Conservation (phyloP, 495 filamentous ascomycete genomes). For the Lichenothelia convexa region DNA sequence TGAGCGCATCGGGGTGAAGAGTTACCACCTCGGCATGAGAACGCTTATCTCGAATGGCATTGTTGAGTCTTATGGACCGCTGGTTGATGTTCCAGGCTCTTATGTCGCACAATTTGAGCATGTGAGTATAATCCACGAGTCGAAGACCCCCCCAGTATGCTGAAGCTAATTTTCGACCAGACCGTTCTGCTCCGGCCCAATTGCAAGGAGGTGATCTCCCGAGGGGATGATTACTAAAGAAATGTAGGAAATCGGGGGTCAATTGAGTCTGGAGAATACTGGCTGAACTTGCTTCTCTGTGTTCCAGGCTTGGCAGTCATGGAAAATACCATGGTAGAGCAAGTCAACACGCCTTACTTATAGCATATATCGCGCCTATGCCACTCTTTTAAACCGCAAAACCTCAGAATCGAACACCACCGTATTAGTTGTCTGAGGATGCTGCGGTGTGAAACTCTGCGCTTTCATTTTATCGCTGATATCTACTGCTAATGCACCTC, state of each 20-base stretch:
- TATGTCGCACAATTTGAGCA: slow-evolving; percentile 46
- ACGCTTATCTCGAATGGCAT: slow-evolving; percentile 32
- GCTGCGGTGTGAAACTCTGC: slow-evolving; percentile 4
- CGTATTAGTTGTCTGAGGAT: slow-evolving; percentile 1
- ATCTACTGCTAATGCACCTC: background rate
- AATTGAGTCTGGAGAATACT: slow-evolving; percentile 7
- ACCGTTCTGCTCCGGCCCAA: slow-evolving; percentile 29
- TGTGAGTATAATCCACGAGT: slow-evolving; percentile 20
- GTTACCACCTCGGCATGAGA: slow-evolving; percentile 54
- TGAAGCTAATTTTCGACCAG: slow-evolving; percentile 13
- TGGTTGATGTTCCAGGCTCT: slow-evolving; percentile 36
- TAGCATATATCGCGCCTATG: slow-evolving; percentile 1
- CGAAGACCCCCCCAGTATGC: background rate
- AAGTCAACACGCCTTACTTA: slow-evolving; percentile 8
- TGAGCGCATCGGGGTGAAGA: slow-evolving; percentile 70
- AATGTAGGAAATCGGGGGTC: slow-evolving; percentile 4
- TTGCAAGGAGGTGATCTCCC: slow-evolving; percentile 32
- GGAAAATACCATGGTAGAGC: slow-evolving; percentile 6
- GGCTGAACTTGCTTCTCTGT: slow-evolving; percentile 6
- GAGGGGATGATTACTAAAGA: slow-evolving; percentile 30
- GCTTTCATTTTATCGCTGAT: slow-evolving; percentile 3
- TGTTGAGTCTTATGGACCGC: slow-evolving; percentile 33
- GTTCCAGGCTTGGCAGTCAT: slow-evolving; percentile 10
- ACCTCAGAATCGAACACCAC: slow-evolving; percentile 2
- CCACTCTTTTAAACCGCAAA: slow-evolving; percentile 4